A percentile compares a stretch with the other conserved stretches of the same genome.
These are phyloP conservation scores for Leccinum pallidistipes DNA, from an alignment of 1,284 basidiomycete species.

Conservation along the genomic window DNA sequence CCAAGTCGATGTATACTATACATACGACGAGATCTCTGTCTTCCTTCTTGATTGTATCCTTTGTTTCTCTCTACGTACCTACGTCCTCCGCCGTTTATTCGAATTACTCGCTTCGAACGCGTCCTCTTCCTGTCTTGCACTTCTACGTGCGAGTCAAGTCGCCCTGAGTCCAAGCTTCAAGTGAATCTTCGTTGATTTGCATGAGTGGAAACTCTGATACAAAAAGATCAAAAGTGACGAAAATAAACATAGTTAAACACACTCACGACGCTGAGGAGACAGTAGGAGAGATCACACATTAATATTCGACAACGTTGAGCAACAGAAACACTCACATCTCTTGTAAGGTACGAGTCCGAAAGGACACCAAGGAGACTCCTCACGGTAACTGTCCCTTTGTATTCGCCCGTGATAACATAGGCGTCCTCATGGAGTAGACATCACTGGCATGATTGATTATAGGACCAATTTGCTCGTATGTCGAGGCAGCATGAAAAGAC, in stretches of 20 bases:
- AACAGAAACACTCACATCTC: too few species aligned
- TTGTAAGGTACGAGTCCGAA: too few species aligned
- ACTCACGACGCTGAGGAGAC: not conserved
- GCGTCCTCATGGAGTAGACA: too few species aligned
- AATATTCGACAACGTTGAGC: too few species aligned
- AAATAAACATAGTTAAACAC: not conserved
- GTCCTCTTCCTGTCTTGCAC: constrained; percentile 70
- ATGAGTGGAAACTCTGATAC: not conserved
- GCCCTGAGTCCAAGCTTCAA: not conserved
- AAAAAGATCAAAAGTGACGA: not conserved
- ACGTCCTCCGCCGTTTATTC: constrained; percentile 54
- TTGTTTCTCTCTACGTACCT: constrained; percentile 11
- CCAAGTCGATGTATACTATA: constrained; percentile 12
- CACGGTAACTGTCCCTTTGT: too few species aligned
- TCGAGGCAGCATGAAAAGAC: too few species aligned
- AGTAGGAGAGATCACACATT: not conserved
- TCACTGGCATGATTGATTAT: too few species aligned
- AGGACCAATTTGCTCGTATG: too few species aligned
- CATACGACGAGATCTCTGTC: not conserved
- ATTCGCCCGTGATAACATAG: too few species aligned
- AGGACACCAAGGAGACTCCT: too few species aligned
- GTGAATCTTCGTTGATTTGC: not conserved
- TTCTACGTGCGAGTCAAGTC: not conserved
- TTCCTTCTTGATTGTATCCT: not conserved
- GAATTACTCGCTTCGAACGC: constrained; percentile 54